phyloP scores from a whole-genome alignment of 2,329 filamentous ascomycete genomes.

The Alternaria rosae region DNA sequence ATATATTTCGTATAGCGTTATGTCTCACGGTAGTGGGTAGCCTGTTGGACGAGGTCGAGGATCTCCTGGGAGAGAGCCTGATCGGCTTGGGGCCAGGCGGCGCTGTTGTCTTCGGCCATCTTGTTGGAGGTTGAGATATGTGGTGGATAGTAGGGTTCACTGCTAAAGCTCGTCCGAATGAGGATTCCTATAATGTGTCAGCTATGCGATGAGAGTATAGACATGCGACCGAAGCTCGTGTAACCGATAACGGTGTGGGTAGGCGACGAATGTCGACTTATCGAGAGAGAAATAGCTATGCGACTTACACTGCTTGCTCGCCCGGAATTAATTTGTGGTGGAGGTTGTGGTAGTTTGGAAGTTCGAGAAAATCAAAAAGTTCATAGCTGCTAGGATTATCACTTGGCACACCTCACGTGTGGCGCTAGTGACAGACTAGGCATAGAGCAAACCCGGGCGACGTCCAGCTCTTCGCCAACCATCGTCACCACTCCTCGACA shows the following conservation, averaged over 20 bases:
- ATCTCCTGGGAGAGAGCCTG: slow-evolving; percentile 57
- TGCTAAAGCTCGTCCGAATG: slow-evolving; percentile 45
- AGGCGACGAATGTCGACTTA: neutral
- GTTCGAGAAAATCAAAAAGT: slow-evolving; percentile 15
- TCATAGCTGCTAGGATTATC: slow-evolving; percentile 10
- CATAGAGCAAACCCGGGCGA: slow-evolving; percentile 27
- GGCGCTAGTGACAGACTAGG: slow-evolving; percentile 20
- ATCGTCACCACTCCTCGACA: slow-evolving; percentile 48
- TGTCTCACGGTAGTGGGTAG: slow-evolving; percentile 25
- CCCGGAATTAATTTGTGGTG: slow-evolving; percentile 22
- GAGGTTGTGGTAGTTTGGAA: slow-evolving; percentile 15
- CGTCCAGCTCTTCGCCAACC: slow-evolving; percentile 41
- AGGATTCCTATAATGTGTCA: slow-evolving; percentile 30
- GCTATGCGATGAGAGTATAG: neutral
- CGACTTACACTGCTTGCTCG: slow-evolving; percentile 47
- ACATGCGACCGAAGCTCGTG: neutral
- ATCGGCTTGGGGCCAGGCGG: slow-evolving; percentile 52
- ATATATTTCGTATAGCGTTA: neutral
- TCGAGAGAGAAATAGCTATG: neutral
- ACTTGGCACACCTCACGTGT: slow-evolving; percentile 37
- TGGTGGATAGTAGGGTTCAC: slow-evolving; percentile 36
- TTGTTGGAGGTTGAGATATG: neutral
- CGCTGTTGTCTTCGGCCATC: slow-evolving; percentile 44
- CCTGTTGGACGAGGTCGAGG: slow-evolving; percentile 50
- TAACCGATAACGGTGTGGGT: neutral